Percentiles rank a stretch among this genome's conserved stretches.
These are phyloP conservation scores for Coemansia javaensis DNA, from an alignment of 192 early-diverging fungal species.

Conservation along the genomic window DNA sequence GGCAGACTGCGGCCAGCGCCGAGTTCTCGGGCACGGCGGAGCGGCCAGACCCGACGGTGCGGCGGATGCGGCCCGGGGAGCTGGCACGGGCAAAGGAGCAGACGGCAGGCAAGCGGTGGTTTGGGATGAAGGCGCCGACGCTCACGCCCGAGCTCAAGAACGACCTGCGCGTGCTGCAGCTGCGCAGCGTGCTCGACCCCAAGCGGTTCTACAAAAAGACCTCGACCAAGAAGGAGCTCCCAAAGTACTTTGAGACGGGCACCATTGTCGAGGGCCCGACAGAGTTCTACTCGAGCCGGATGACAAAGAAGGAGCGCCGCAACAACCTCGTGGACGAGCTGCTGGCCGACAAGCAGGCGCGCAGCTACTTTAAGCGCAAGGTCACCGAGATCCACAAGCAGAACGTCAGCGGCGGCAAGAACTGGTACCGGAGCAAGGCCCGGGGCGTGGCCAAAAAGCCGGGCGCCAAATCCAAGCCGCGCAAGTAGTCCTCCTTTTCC, in stretches of 20 bases:
- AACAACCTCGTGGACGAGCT: conserved; percentile 85
- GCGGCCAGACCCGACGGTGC: conserved; percentile 35
- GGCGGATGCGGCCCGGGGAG: conserved; percentile 15
- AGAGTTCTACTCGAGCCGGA: conserved; percentile 83
- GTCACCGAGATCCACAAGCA: conserved; percentile 68
- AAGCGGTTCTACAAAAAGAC: conserved; percentile 89
- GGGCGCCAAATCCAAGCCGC: background rate
- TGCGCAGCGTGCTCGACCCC: conserved; percentile 84
- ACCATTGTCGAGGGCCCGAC: conserved; percentile 82
- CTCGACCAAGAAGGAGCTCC: conserved; percentile 52
- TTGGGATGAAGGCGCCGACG: conserved; percentile 79
- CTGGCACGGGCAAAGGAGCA: conserved; percentile 14
- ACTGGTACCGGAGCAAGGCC: conserved; percentile 24
- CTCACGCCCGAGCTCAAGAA: conserved; percentile 86
- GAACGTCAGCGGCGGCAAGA: conserved; percentile 35
- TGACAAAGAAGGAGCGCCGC: conserved; percentile 80
- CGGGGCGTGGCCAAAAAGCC: conserved; percentile 1
- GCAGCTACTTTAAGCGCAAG: conserved; percentile 85
- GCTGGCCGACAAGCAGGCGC: conserved; percentile 66
- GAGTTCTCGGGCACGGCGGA: conserved; percentile 5
- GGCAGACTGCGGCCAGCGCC: conserved; percentile 1
- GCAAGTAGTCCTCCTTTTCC: background rate
- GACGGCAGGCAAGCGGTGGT: conserved; percentile 64
- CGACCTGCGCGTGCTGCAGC: conserved; percentile 81
- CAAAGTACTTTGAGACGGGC: conserved; percentile 95